Percentiles rank a stretch among this genome's conserved stretches.
phyloP scores from a whole-genome alignment of 345 rosid genomes.

The Eucalyptus curtisii region DNA sequence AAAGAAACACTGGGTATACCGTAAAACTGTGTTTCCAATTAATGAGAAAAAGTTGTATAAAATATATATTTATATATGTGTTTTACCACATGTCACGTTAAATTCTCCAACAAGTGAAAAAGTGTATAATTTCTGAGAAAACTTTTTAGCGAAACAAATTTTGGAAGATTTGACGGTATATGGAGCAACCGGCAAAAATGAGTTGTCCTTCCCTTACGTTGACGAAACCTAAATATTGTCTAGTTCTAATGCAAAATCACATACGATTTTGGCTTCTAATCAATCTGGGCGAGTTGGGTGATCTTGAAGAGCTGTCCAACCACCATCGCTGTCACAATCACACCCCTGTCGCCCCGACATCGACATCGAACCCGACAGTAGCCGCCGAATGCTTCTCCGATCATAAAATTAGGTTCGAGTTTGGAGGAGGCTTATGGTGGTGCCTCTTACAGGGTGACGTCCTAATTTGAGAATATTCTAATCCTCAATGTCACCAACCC shows the following conservation, averaged over 20 bases:
- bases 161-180: rapidly evolving
- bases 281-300: not conserved
- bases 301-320: not conserved
- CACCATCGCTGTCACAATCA: not conserved
- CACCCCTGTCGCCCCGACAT: not conserved
- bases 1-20: not conserved
- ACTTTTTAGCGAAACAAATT: not conserved
- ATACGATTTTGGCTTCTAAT: not conserved
- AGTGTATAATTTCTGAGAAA: not conserved
- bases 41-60: not conserved
- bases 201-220: rapidly evolving
- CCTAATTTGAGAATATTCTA: too few relatives aligned
- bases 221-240: not conserved
- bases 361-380: not conserved
- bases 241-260: not conserved
- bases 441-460: too few relatives aligned
- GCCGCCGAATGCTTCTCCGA: not conserved
- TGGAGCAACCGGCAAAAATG: not conserved
- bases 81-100: not conserved
- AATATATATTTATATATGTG: not conserved
- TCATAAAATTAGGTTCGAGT: not conserved
- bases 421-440: not conserved
- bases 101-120: not conserved
- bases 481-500: rapidly evolving
- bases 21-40: not conserved